Conservation (phyloP, 106 monocot genomes). For the Vanilla planifolia region DNA sequence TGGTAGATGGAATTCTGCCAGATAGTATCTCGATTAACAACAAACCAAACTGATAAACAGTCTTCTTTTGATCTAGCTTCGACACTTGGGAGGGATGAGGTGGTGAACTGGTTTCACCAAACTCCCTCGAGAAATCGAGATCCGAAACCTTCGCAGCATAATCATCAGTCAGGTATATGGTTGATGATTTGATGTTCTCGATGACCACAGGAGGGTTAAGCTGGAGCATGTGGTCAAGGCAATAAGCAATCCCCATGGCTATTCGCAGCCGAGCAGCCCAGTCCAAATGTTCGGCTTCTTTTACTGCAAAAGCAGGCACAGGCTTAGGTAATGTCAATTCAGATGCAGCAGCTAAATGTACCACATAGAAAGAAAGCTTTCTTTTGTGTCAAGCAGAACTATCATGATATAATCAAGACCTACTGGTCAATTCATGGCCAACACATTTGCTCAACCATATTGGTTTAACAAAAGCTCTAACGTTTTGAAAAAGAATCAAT, state of each 20-base stretch:
- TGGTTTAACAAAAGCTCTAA: too few species aligned
- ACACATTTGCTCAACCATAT: too few species aligned
- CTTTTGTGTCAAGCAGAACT: too few species aligned
- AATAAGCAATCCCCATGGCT: conserved; percentile 53
- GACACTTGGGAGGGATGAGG: not conserved
- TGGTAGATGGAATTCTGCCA: conserved; percentile 24
- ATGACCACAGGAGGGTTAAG: conserved; percentile 26
- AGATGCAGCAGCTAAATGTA: too few species aligned
- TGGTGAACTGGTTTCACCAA: conserved; percentile 2
- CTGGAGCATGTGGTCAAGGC: conserved; percentile 43
- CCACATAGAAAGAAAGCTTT: too few species aligned
- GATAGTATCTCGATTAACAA: conserved; percentile 39
- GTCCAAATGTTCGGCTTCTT: conserved; percentile 63
- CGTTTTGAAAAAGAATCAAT: too few species aligned
- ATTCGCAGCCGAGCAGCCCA: conserved; percentile 44
- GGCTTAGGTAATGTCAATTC: too few species aligned
- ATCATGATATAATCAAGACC: too few species aligned
- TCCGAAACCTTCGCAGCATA: conserved; percentile 58
- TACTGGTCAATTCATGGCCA: too few species aligned
- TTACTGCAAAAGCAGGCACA: conserved; percentile 22
- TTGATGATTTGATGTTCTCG: conserved; percentile 30
- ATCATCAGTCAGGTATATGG: conserved; percentile 60
- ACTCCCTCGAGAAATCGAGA: conserved; percentile 22
- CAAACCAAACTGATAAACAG: conserved; percentile 37
- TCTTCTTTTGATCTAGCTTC: conserved; percentile 3